Percentiles rank a stretch among this genome's conserved stretches.
These are phyloP conservation scores for Linnemannia hyalina DNA, from an alignment of 192 early-diverging fungal genomes.

Conservation along the genomic window DNA sequence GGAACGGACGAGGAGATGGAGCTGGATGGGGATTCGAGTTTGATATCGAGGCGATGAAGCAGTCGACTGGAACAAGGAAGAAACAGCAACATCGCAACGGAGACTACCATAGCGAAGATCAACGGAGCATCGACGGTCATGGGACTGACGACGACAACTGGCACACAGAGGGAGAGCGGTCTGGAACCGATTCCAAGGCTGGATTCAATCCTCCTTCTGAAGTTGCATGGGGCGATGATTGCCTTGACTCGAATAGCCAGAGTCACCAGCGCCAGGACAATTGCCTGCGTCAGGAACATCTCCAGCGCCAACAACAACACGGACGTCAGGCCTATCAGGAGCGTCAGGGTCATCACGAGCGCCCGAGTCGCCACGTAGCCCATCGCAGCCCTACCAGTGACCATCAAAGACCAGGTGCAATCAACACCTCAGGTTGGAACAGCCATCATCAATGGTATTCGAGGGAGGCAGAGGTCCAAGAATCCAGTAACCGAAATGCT, in stretches of 20 bases:
- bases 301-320: background rate
- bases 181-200: background rate
- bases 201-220: background rate
- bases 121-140: background rate
- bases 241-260: background rate
- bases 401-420: background rate
- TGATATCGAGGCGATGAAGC: conserved; percentile 33
- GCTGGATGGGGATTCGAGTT: conserved; percentile 34
- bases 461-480: background rate
- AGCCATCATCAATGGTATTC: conserved; percentile 12
- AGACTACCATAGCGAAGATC: background rate
- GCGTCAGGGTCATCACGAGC: background rate
- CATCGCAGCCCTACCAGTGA: background rate
- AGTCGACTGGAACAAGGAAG: background rate
- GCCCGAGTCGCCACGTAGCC: background rate
- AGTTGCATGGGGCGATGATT: background rate
- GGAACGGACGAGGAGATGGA: background rate
- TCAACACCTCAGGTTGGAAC: background rate
- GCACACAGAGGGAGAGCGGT: background rate
- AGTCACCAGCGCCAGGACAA: background rate
- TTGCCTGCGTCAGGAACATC: background rate
- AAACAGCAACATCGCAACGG: background rate
- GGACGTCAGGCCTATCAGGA: background rate
- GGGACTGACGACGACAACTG: conserved; percentile 9
- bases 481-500: background rate